Conservation (phyloP, 176 grass and related monocot species). For the Cenchrus americanus region DNA sequence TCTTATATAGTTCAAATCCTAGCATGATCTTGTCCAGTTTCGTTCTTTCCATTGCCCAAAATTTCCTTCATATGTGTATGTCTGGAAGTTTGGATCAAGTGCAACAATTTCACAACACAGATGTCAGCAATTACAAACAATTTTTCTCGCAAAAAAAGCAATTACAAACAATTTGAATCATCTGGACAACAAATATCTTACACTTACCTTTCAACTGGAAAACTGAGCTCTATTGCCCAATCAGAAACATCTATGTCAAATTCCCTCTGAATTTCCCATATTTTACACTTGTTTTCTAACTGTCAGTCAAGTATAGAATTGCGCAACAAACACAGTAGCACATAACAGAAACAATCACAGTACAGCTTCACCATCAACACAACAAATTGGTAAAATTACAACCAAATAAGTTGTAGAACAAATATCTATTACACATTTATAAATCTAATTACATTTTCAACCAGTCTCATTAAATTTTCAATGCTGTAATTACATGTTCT, state of each 20-base stretch:
- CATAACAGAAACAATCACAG: not conserved
- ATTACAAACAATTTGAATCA: not conserved
- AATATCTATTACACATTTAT: not conserved
- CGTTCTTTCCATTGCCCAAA: not conserved
- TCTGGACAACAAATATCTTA: not conserved
- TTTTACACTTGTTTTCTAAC: not conserved
- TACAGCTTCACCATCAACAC: not conserved
- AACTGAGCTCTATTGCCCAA: not conserved
- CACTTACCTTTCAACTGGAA: not conserved
- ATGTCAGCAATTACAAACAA: not conserved
- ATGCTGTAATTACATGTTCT: not conserved
- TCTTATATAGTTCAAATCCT: too few species aligned
- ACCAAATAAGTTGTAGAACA: not conserved
- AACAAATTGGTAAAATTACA: not conserved
- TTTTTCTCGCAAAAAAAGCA: not conserved
- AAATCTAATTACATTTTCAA: not conserved
- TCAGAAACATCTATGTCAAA: not conserved
- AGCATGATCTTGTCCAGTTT: not conserved
- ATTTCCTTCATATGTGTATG: too few species aligned
- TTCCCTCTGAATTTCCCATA: not conserved
- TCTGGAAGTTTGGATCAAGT: not conserved
- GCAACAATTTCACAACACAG: not conserved
- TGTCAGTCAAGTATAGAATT: constrained; percentile 2
- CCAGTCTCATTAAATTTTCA: not conserved
- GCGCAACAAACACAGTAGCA: not conserved